phyloP scores from a whole-genome alignment of 2,329 filamentous ascomycete species.

The Pestalotiopsis fici region DNA sequence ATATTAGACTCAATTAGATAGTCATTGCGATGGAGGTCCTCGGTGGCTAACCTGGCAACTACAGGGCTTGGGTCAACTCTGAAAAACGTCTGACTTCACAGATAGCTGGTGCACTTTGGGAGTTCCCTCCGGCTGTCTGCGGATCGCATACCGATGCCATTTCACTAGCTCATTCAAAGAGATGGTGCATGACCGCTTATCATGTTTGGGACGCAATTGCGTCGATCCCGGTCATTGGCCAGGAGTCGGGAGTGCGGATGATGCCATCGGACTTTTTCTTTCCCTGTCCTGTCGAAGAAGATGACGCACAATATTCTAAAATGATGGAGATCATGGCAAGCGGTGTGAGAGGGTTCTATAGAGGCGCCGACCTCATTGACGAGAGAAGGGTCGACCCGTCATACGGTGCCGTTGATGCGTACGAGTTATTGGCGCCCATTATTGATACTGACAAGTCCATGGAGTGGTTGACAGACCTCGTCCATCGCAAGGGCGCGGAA shows the following conservation, averaged over 20 bases:
- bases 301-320: slow-evolving; percentile 33
- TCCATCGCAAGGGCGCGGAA: slow-evolving; percentile 39
- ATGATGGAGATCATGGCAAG: slow-evolving; percentile 40
- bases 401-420: slow-evolving; percentile 41
- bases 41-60: background rate
- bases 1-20: too few relatives aligned
- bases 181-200: slow-evolving; percentile 42
- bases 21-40: background rate
- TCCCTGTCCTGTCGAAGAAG: slow-evolving; percentile 30
- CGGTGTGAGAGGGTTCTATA: slow-evolving; percentile 38
- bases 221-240: slow-evolving; percentile 28
- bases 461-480: slow-evolving; percentile 40
- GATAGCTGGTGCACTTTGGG: slow-evolving; percentile 48
- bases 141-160: slow-evolving; percentile 42
- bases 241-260: slow-evolving; percentile 37
- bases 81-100: slow-evolving; percentile 43
- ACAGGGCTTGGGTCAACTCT: slow-evolving; percentile 38
- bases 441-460: slow-evolving; percentile 48
- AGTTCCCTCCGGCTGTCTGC: slow-evolving; percentile 45
- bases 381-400: slow-evolving; percentile 31
- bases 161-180: slow-evolving; percentile 38
- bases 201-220: slow-evolving; percentile 41
- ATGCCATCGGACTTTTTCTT: slow-evolving; percentile 41
- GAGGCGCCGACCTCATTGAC: slow-evolving; percentile 33
- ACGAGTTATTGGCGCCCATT: slow-evolving; percentile 43